phyloP scores from a whole-genome alignment of 2,329 filamentous ascomycete genomes.

The Drechslerella stenobrocha region DNA sequence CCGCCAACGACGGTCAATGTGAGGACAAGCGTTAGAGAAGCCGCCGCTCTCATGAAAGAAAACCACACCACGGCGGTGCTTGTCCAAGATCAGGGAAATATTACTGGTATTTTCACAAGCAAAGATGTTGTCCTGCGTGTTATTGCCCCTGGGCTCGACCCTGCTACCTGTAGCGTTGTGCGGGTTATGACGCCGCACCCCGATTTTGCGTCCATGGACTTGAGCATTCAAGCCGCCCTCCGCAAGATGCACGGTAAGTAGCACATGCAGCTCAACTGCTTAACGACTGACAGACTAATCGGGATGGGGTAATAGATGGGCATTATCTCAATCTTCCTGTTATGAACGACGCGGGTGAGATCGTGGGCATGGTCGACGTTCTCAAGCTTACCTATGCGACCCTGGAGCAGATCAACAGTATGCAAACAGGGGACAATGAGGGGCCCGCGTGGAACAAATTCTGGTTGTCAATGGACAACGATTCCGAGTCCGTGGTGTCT shows the following conservation, averaged over 20 bases:
- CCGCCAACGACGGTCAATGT: constrained; percentile 95
- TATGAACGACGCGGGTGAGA: constrained; percentile 96
- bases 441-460: constrained; percentile 99
- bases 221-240: constrained; percentile 97
- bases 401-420: constrained; percentile 95
- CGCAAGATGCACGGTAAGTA: constrained; percentile 96
- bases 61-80: constrained; percentile 96
- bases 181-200: constrained; percentile 99
- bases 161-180: constrained; percentile 92
- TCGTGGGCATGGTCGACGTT: constrained; percentile 99
- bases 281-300: constrained; percentile 18
- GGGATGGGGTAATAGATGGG: constrained; percentile 67
- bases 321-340: constrained; percentile 98
- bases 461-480: constrained; percentile 93
- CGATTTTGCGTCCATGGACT: constrained; percentile 97
- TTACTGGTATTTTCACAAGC: constrained; percentile 98
- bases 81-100: constrained; percentile 93
- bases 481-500: constrained; percentile 94
- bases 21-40: constrained; percentile 92
- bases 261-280: constrained; percentile 14
- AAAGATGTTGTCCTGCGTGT: constrained; percentile 98
- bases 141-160: constrained; percentile 93
- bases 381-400: constrained; percentile 98
- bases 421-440: constrained; percentile 83
- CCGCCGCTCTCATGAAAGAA: constrained; percentile 95